Conservation (phyloP, 495 filamentous ascomycete genomes). For the Penicillium argentinense region DNA sequence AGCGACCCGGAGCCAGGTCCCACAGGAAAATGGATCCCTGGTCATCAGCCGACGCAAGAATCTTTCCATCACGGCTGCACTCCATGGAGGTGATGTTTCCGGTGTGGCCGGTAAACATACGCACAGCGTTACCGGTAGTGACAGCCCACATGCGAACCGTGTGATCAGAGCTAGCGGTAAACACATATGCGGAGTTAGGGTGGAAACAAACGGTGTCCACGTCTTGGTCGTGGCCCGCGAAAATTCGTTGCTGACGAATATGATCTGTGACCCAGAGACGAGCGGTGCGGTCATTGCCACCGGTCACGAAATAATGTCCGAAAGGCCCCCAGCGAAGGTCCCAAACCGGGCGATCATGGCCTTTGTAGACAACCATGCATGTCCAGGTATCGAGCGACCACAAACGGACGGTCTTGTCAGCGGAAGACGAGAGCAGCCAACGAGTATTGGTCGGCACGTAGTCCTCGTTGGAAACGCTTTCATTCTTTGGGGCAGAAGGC, state of each 20-base stretch:
- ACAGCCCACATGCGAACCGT: conserved; percentile 97
- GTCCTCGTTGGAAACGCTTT: conserved; percentile 43
- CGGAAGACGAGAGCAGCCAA: conserved; percentile 82
- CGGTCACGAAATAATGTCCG: conserved; percentile 92
- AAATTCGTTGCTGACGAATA: conserved; percentile 82
- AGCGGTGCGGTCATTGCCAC: conserved; percentile 82
- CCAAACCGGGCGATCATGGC: conserved; percentile 85
- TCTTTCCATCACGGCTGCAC: conserved; percentile 82
- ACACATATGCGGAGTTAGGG: conserved; percentile 87
- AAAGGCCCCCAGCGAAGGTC: conserved; percentile 88
- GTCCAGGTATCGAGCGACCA: conserved; percentile 92
- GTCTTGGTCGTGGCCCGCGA: conserved; percentile 86
- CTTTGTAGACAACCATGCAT: conserved; percentile 89
- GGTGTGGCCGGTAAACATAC: conserved; percentile 88
- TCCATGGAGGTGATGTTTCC: conserved; percentile 79
- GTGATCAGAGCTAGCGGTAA: conserved; percentile 86
- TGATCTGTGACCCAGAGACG: conserved; percentile 90
- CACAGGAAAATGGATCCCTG: conserved; percentile 86
- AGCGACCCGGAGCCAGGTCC: conserved; percentile 80
- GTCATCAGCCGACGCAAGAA: conserved; percentile 83
- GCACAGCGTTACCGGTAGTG: conserved; percentile 76
- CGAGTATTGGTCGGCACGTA: conserved; percentile 61
- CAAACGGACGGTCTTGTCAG: conserved; percentile 81
- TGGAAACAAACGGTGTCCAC: conserved; percentile 87
- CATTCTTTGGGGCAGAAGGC: conserved; percentile 61